Percentiles rank a stretch among this genome's conserved stretches.
phyloP scores from a whole-genome alignment of 1,284 basidiomycete species.

The Cutaneotrichosporon sp. region DNA sequence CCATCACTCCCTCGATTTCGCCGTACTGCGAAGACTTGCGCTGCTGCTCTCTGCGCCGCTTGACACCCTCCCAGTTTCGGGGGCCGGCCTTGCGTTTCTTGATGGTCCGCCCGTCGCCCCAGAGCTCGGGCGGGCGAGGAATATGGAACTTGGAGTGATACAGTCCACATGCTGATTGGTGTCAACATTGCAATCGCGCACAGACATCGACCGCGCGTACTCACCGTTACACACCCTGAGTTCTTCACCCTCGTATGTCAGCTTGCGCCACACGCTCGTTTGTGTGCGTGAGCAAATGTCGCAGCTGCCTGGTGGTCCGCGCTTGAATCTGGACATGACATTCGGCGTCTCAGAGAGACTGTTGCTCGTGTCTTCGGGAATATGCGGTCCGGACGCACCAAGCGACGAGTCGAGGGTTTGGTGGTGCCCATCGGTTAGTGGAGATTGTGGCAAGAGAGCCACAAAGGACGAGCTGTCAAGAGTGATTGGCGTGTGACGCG shows the following conservation, averaged over 20 bases:
- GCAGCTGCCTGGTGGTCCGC: conserved; percentile 46
- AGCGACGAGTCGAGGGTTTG: conserved; percentile 3
- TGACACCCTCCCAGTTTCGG: conserved; percentile 23
- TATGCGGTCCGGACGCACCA: not conserved
- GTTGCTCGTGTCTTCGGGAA: conserved; percentile 6
- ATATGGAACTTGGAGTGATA: conserved; percentile 48
- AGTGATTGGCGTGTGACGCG: conserved; percentile 13
- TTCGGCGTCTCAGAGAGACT: conserved; percentile 18
- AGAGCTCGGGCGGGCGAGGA: conserved; percentile 47
- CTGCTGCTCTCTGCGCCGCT: conserved; percentile 7
- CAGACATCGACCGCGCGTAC: conserved; percentile 18
- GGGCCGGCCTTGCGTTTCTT: conserved; percentile 37
- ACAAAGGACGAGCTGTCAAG: conserved; percentile 36
- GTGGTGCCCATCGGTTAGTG: conserved; percentile 3
- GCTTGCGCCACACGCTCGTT: conserved; percentile 50
- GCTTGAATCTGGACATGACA: conserved; percentile 38
- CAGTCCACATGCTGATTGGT: conserved; percentile 43
- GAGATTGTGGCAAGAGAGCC: conserved; percentile 34
- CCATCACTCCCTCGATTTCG: not conserved
- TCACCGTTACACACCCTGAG: conserved; percentile 49
- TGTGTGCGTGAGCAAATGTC: conserved; percentile 48
- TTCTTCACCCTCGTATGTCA: conserved; percentile 35
- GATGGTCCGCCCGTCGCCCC: conserved; percentile 47
- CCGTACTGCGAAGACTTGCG: not conserved
- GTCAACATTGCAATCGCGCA: conserved; percentile 3